phyloP scores from a whole-genome alignment of 192 early-diverging fungal genomes.

The Dimargaris xerosporica region DNA sequence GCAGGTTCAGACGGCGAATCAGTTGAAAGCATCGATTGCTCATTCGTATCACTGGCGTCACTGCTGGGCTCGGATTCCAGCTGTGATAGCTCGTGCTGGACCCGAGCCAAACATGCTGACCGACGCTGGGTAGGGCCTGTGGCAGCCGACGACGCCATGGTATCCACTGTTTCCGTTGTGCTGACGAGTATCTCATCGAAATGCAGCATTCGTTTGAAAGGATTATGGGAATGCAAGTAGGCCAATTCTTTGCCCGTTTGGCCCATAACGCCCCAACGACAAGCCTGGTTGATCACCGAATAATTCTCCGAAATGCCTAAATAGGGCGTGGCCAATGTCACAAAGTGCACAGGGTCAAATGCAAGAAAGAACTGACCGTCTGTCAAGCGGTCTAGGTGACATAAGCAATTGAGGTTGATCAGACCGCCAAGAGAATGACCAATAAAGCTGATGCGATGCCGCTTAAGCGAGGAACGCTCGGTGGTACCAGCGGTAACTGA shows the following conservation, averaged over 20 bases:
- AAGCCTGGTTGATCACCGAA: conserved; percentile 20
- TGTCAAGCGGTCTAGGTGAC: conserved; percentile 26
- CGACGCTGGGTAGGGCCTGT: too few species aligned
- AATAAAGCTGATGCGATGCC: conserved; percentile 25
- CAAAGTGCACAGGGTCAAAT: conserved; percentile 26
- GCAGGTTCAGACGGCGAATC: neutral
- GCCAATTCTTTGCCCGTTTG: conserved; percentile 31
- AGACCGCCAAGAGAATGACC: conserved; percentile 36
- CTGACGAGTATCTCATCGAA: neutral
- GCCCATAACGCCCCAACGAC: conserved; percentile 20
- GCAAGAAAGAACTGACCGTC: conserved; percentile 24
- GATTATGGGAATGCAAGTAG: conserved; percentile 3
- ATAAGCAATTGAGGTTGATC: conserved; percentile 26
- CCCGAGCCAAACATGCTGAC: conserved; percentile 12
- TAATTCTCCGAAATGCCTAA: conserved; percentile 25
- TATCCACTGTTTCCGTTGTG: too few species aligned
- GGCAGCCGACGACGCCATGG: too few species aligned
- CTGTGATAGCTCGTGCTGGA: conserved; percentile 10
- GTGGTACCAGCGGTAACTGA: too few species aligned
- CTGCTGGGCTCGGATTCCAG: neutral
- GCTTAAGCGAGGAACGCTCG: neutral
- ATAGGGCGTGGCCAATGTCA: conserved; percentile 28
- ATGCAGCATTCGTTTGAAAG: neutral
- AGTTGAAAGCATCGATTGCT: conserved; percentile 1
- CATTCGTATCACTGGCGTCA: conserved; percentile 2